These are phyloP conservation scores for Didymella pinodella DNA, from an alignment of 2,329 filamentous ascomycete genomes.

Conservation along the genomic window DNA sequence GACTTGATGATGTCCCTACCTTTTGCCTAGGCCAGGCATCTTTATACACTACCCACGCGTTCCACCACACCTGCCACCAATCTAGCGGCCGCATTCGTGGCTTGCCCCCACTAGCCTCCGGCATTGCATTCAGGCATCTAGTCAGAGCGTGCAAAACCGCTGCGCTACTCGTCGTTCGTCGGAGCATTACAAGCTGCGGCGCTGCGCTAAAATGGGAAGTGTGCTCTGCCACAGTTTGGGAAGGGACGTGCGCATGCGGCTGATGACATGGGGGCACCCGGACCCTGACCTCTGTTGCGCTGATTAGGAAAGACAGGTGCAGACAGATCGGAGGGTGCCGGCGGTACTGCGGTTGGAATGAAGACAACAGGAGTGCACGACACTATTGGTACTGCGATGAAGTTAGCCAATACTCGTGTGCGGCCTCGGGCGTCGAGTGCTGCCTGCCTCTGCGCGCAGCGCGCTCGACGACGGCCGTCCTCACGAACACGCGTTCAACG, in stretches of 20 bases:
- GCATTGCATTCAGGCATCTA: slow-evolving; percentile 14
- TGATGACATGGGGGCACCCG: slow-evolving; percentile 11
- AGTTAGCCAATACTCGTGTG: slow-evolving; percentile 3
- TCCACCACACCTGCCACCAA: slow-evolving; percentile 15
- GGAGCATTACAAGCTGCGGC: slow-evolving; percentile 21
- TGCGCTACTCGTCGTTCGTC: slow-evolving; percentile 15
- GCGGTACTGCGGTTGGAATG: slow-evolving; percentile 9
- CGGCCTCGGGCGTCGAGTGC: slow-evolving; percentile 6
- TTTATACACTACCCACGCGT: slow-evolving; percentile 19
- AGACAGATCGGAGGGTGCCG: slow-evolving; percentile 1
- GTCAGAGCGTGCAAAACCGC: slow-evolving; percentile 19
- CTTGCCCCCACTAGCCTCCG: slow-evolving; percentile 20
- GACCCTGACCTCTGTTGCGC: slow-evolving; percentile 11
- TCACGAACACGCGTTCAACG: slow-evolving; percentile 10
- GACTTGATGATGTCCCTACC: slow-evolving; percentile 17
- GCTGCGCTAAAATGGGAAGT: slow-evolving; percentile 17
- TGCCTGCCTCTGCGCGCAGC: slow-evolving; percentile 6
- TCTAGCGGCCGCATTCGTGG: slow-evolving; percentile 16
- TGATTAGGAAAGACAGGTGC: slow-evolving; percentile 13
- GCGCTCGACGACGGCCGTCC: background rate
- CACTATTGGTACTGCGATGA: slow-evolving; percentile 7
- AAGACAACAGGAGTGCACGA: background rate
- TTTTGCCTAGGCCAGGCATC: slow-evolving; percentile 23
- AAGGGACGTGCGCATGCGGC: slow-evolving; percentile 19
- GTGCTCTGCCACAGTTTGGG: slow-evolving; percentile 8